Base-by-base conservation (phyloP, 768 basidiomycete genomes). In the Suillus hirtellus region DNA sequence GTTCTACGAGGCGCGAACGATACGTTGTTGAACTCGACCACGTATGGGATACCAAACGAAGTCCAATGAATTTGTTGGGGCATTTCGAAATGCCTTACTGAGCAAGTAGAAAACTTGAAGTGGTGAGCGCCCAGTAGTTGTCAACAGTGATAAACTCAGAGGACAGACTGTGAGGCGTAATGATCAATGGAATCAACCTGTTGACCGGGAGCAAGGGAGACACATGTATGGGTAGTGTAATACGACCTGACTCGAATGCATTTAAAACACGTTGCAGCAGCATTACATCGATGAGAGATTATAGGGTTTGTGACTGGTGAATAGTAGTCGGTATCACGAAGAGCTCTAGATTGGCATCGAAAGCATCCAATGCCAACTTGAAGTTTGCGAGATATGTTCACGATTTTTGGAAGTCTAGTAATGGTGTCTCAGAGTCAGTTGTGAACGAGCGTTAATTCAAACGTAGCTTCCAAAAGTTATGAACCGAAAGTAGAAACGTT, bases 11-110 rank as follows among this genome's bases (percentile, higher is more conserved):
- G 65, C 12, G 17, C 60, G 4, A 74, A 58, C 2, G 73, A 73
- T 10, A 76, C 65, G 35, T 76, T 66, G 54, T 60, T 68, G 14
- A 76, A 76, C 56, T 75, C 75, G 46, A 63, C 65, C 0, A 76
- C 17, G 4, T 74, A 76, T 1, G 73, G 73, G 2, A 76, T 40
- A 7, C 73, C 73, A 40, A 66, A 74, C 42, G 75, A 47, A 46
- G 67, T 72, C 65, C 76, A 73, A 65, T 68, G 71, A 69, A 75
- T 64, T 38, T 74, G 52, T 31, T 60, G 66, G 10, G 65, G 19
- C 72, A 74, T 74, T 10, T 58, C 31, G n/a, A 37, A 15, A 43
- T n/a, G 50, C 21, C 47, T 37, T 19, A 15, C 21, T 44, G 35
- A 27, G 34, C 46, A 31, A 49, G 35, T 14, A 27, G 40, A 42